Evolutionary conservation across 2,329 filamentous ascomycete species (phyloP).

Genomic region (Capronia epimyces): DNA sequence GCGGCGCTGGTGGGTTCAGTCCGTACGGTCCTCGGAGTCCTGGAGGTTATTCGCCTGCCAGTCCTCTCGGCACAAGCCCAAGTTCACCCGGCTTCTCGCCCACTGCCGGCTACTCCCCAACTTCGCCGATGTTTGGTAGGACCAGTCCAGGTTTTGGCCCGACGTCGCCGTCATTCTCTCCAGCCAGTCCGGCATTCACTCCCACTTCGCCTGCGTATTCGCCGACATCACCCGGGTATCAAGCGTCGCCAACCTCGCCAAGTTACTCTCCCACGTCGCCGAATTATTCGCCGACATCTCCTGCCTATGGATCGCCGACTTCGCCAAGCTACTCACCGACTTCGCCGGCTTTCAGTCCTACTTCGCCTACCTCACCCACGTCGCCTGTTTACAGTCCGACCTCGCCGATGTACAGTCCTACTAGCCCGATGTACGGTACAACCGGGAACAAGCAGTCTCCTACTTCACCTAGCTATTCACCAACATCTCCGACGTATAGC

Average conservation of each 20-base stretch:
- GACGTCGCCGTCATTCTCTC: constrained; percentile 51
- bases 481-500: constrained; percentile 57
- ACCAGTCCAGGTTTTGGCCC: constrained; percentile 52
- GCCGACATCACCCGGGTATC: constrained; percentile 62
- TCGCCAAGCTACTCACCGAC: constrained; percentile 58
- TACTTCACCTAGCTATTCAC: constrained; percentile 52
- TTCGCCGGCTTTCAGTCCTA: constrained; percentile 58
- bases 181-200: constrained; percentile 54
- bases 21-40: constrained; percentile 66
- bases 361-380: constrained; percentile 64
- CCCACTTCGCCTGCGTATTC: constrained; percentile 66
- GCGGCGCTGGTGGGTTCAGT: constrained; percentile 54
- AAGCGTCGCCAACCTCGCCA: constrained; percentile 65
- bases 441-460: constrained; percentile 41
- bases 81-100: constrained; percentile 64
- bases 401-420: constrained; percentile 56
- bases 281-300: constrained; percentile 53
- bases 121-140: constrained; percentile 60
- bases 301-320: constrained; percentile 37
- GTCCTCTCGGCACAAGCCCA: constrained; percentile 68
- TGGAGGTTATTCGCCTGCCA: constrained; percentile 58
- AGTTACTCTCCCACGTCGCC: constrained; percentile 58
- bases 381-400: constrained; percentile 62
- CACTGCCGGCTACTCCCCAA: constrained; percentile 63
- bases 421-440: constrained; percentile 42